Base-by-base conservation (phyloP, 345 rosid species). In the Dovyalis caffra region DNA sequence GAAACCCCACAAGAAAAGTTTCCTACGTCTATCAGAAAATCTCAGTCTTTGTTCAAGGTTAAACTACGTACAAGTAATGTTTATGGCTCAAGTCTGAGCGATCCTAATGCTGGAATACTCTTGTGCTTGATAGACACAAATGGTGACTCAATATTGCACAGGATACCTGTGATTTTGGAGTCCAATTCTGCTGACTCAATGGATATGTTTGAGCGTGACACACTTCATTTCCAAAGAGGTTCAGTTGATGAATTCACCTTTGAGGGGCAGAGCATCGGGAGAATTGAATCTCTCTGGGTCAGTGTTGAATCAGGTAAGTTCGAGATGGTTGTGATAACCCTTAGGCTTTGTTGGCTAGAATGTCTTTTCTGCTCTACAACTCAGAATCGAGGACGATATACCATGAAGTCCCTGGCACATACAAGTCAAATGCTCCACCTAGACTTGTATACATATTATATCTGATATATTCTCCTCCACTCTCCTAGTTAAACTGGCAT, bases 221-320 rank as follows among this genome's bases (percentile, higher is more conserved):
- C 32, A n/a, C 77, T 88, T 73, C 82, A 65, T 76, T 94, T 92
- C 68, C 93, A 91, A 86, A 90, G 90, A 80, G 97, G 92, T 34
- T 90, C 88, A 33, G 79, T 83, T 72, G 97, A 94, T 78, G 95
- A 90, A 60, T 89, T 92, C 84, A 65, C 75, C 18, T 92, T 94
- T 35, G 63, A 77, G 83, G 98, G 95, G 40, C 87, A 93, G 0
- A 69, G 76, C 74, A 77, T 92, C 6, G 86, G 83, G 40, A 78
- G 76, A 66, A 77, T 91, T 79, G 85, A 79, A 85, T 93, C 97
- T 76, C 74, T 94, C 70, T 94, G 98, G 98, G 78, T 91, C 71
- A 65, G 98, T 78, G 72, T 89, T 57, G 92, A 90, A 76, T 88
- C 97, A 86, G 97, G 99, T 94, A 76, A 71, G 93, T 73, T 60